A percentile compares a stretch with the other conserved stretches of the same genome.
Conservation (phyloP, 257 asterid genomes). For the Solanum chiquidenum region DNA sequence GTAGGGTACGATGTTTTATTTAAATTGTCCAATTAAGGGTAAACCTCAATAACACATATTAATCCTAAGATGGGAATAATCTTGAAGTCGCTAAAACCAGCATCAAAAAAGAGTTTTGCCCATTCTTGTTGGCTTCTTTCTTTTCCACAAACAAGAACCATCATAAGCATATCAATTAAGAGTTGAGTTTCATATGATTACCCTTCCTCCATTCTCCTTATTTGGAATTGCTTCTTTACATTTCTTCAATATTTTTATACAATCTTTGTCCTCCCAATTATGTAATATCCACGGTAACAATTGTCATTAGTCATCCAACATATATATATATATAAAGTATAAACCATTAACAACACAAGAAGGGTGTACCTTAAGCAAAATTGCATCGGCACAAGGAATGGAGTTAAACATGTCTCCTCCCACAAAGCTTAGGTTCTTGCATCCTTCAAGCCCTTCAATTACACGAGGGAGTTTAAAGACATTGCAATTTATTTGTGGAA, state of each 20-base stretch:
- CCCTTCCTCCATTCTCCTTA: slow-evolving; percentile 2
- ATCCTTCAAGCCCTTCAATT: neutral
- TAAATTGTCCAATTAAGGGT: neutral
- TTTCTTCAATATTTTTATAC: slow-evolving; percentile 2
- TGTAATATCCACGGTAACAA: neutral
- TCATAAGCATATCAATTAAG: neutral
- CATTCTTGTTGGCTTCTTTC: neutral
- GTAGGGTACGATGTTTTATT: too few relatives aligned
- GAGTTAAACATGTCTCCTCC: neutral
- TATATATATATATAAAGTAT: too few relatives aligned
- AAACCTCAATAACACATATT: slow-evolving; percentile 1
- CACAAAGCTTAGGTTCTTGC: neutral
- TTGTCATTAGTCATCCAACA: too few relatives aligned
- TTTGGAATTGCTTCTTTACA: slow-evolving; percentile 11
- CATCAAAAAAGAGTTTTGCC: neutral
- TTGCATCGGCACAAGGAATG: neutral
- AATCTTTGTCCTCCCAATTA: neutral
- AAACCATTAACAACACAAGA: too few relatives aligned
- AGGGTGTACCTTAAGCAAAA: too few relatives aligned
- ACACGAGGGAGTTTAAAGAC: neutral
- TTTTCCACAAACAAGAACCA: neutral
- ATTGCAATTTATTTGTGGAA: slow-evolving; percentile 2
- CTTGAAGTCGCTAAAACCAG: neutral
- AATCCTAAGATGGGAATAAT: neutral
- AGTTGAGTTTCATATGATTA: neutral